Evolutionary conservation across 176 grass and related monocot species (phyloP).

Genomic region (Oryza nivara): DNA sequence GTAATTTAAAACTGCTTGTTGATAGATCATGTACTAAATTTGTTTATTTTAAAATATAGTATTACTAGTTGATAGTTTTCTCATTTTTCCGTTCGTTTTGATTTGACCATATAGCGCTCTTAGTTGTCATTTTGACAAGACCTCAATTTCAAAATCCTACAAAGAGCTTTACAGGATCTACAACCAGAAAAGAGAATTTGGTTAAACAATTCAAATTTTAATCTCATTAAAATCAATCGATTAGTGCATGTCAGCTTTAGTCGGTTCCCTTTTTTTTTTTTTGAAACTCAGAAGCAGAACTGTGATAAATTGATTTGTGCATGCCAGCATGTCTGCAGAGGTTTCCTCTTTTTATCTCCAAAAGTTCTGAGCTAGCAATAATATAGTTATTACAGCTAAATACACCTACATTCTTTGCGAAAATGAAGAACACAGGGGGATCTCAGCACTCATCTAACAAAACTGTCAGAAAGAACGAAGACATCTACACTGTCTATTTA

Average conservation of each 20-base stretch:
- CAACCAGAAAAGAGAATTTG: no score
- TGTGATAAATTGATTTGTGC: background rate
- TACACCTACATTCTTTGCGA: background rate
- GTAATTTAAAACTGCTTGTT: no score
- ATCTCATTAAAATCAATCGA: background rate
- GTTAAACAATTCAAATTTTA: background rate
- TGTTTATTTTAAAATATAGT: no score
- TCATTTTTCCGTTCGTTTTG: no score
- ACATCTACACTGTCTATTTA: conserved; percentile 41
- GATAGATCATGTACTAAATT: no score
- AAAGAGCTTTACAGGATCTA: no score
- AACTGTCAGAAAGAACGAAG: background rate
- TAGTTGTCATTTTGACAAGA: no score
- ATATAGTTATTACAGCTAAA: background rate
- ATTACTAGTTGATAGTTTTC: no score
- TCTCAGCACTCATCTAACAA: conserved; percentile 1
- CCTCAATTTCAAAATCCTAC: no score
- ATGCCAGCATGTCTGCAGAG: background rate
- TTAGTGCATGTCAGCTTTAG: background rate
- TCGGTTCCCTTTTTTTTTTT: background rate
- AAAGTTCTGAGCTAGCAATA: background rate
- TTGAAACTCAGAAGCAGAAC: background rate
- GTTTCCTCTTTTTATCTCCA: background rate
- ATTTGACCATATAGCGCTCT: no score
- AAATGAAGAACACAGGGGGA: background rate